Percentiles rank a stretch among this genome's conserved stretches.
Conservation (phyloP, 2,329 filamentous ascomycete genomes). For the Talaromyces islandicus region DNA sequence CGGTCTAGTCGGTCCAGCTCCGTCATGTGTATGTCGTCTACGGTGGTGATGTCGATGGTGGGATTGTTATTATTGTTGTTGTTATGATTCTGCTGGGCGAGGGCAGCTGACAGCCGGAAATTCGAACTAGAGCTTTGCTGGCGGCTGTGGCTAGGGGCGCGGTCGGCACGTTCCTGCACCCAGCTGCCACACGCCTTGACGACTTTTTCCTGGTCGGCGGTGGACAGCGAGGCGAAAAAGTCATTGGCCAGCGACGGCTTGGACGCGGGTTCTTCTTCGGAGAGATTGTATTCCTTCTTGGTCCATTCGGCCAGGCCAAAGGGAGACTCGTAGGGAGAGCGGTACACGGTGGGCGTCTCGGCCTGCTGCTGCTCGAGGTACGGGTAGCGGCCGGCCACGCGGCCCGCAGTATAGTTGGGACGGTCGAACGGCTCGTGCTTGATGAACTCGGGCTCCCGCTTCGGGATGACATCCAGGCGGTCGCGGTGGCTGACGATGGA, state of each 20-base stretch:
- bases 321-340: constrained; percentile 39
- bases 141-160: constrained; percentile 30
- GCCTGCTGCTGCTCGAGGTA: constrained; percentile 35
- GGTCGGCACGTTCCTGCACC: constrained; percentile 31
- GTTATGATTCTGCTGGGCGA: constrained; percentile 35
- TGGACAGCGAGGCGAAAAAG: constrained; percentile 34
- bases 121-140: constrained; percentile 32
- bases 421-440: constrained; percentile 26
- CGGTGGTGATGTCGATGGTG: constrained; percentile 37
- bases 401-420: constrained; percentile 23
- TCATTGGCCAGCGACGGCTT: constrained; percentile 36
- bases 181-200: constrained; percentile 38
- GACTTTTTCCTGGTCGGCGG: constrained; percentile 36
- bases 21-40: constrained; percentile 31
- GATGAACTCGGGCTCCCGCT: constrained; percentile 29
- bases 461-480: constrained; percentile 32
- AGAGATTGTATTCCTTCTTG: constrained; percentile 31
- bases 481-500: constrained; percentile 36
- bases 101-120: constrained; percentile 30
- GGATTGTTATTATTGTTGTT: constrained; percentile 15
- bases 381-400: constrained; percentile 32
- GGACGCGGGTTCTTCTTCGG: constrained; percentile 26
- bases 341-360: constrained; percentile 33
- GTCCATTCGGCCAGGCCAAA: constrained; percentile 38
- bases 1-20: constrained; percentile 23